A percentile compares a stretch with the other conserved stretches of the same genome.
phyloP scores from a whole-genome alignment of 192 early-diverging fungal genomes.

The Podila horticola region DNA sequence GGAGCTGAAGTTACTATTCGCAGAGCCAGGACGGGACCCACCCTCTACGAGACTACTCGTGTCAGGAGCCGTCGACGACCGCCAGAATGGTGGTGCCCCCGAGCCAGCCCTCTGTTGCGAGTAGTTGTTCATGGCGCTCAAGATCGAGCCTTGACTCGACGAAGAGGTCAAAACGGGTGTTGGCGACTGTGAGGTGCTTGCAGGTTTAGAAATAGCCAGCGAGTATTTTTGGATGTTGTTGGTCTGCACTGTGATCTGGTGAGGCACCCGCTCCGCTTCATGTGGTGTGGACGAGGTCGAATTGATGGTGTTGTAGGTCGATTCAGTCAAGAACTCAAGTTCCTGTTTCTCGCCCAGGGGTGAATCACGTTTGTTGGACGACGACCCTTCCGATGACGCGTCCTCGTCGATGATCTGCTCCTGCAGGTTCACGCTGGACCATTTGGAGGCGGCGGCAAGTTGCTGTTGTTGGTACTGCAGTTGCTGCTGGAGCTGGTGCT shows the following conservation, averaged over 20 bases:
- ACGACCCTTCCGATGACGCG: constrained; percentile 35
- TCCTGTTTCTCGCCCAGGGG: constrained; percentile 28
- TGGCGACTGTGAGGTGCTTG: constrained; percentile 12
- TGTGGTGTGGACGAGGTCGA: not conserved
- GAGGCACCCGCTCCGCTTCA: constrained; percentile 32
- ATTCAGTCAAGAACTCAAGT: not conserved
- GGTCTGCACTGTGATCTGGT: constrained; percentile 37
- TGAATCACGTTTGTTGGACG: constrained; percentile 7
- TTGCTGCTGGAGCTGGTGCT: constrained; percentile 2
- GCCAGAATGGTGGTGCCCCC: constrained; percentile 11
- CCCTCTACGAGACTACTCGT: not conserved
- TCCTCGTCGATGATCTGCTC: constrained; percentile 47
- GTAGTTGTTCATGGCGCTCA: constrained; percentile 10
- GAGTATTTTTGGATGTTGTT: constrained; percentile 34
- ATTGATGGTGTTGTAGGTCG: not conserved
- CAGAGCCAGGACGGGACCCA: constrained; percentile 20
- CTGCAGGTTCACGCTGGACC: constrained; percentile 20
- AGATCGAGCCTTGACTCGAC: constrained; percentile 30
- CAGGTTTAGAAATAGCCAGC: constrained; percentile 36
- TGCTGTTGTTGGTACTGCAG: constrained; percentile 1
- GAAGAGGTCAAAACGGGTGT: constrained; percentile 28
- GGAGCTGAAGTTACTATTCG: constrained; percentile 8
- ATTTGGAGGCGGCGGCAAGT: constrained; percentile 3
- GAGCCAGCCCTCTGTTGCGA: constrained; percentile 2
- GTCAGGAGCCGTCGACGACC: constrained; percentile 26